Evolutionary conservation across 495 filamentous ascomycete species (phyloP), one percentile per base, ranked within the genome.

Genomic region (Jackrogersella minutella): DNA sequence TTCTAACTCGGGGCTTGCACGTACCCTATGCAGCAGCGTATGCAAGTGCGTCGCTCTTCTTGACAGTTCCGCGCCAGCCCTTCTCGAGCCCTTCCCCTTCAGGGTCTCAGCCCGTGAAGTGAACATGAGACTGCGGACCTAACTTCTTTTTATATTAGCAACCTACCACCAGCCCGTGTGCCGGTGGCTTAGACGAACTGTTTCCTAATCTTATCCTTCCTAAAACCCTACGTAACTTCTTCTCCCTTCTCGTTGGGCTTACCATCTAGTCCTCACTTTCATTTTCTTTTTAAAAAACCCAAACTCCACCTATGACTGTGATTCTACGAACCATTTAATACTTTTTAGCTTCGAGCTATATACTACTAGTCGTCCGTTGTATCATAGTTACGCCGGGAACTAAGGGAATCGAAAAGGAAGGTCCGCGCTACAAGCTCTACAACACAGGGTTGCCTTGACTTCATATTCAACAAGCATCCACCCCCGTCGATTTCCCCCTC

Each of bases 361-460:
- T 56, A 41, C 41, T 44, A 46, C 66, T 69, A 69, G 66, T 62
- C 24, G 14, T 33, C 50, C 33, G 44, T 62, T 47, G 33, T 37
- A 39, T n/a, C n/a, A n/a, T 55, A 64, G 50, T 57, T 56, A 28
- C 34, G 56, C 60, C 40, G 44, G 43, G 37, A 59, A 1, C 53
- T 49, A 51, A 11, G 49, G 31, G 47, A 64, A 47, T 55, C 50
- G 22, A 8, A 44, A 54, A 57, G 43, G 49, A 52, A 55, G 49
- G 61, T 39, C 34, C n/a, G n/a, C 50, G 46, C 46, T 40, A 43
- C 44, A 13, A 19, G 11, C 11, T 53, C 33, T 36, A 43, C 44
- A 58, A 53, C 39, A 53, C 61, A 69, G 46, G 66, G 66, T 69
- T 65, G 44, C 66, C 66, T 61, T 69, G 61, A 62, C 66, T 52